These are phyloP conservation scores for Straminergon stramineum DNA, from an alignment of 225 moss, liverwort and hornwort genomes.

Conservation along the genomic window DNA sequence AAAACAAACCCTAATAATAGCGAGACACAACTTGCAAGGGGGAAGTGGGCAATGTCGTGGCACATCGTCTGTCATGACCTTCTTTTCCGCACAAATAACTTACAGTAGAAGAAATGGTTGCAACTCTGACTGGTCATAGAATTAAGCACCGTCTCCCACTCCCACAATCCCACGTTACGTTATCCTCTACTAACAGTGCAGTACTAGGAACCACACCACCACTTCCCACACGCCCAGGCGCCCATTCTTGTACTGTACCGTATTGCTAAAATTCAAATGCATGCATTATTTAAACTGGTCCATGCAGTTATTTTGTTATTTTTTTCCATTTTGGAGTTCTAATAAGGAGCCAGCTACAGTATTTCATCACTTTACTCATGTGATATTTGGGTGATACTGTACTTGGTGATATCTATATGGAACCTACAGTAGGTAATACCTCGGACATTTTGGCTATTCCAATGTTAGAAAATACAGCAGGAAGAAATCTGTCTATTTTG, in stretches of 20 bases:
- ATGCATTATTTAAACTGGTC: not conserved
- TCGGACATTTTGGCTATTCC: not conserved
- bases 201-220: not conserved
- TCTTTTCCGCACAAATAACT: not conserved
- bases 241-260: not conserved
- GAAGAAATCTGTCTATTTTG: not conserved
- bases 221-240: not conserved
- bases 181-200: not conserved
- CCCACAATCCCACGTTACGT: not conserved
- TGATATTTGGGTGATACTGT: not conserved
- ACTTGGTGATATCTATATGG: not conserved
- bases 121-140: not conserved
- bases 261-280: not conserved
- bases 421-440: not conserved
- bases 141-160: not conserved
- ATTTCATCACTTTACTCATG: not conserved
- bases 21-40: not conserved
- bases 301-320: not conserved
- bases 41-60: not conserved
- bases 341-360: not conserved
- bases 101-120: not conserved
- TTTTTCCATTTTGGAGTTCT: not conserved
- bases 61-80: not conserved
- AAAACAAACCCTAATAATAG: not conserved
- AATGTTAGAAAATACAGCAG: not conserved